Base-by-base conservation (phyloP, 805 yeast species). In the Maudiozyma serrabonitensis region DNA sequence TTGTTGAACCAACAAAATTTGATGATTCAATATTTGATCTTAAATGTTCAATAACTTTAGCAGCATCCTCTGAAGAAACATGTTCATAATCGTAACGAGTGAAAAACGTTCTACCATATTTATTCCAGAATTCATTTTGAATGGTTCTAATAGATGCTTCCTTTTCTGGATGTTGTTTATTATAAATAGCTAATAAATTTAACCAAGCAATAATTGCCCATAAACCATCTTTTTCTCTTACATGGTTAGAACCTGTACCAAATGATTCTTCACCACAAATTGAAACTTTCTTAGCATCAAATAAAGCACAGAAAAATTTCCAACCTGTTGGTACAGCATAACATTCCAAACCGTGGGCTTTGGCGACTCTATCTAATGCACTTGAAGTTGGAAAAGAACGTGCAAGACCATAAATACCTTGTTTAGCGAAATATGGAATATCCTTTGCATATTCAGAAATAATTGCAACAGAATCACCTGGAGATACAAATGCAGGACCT, bases 241-340 rank as follows among this genome's bases (percentile, higher is more conserved):
- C 86, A 66, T 93, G 99, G 71, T 91, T 85, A 13, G 97, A 89
- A 41, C 99, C 99, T 16, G 99, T 93, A 62, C 99, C 99, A 63
- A 93, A 93, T 23, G 95, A 84, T 71, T 93, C 99, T 70, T 93
- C 99, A 59, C 99, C 99, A 71, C 99, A 93, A 61, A 93, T 91
- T 51, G 96, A 86, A 59, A 93, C 77, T 71, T 89, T 90, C 62
- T 87, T 80, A 38, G 95, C 89, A 65, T 93, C 99, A 61, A 93
- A 93, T 56, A 93, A 73, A 3, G 95, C 90, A 70, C 98, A 90
- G 78, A 93, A 93, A 66, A 93, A 93, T 70, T 93, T 93, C 99
- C 99, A 93, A 35, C 99, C 99, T n/a, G 99, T 93, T 49, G 99
- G 99, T 4, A 93, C 99, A 69, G 91, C 99, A 69, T 93, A 93